A percentile compares a stretch with the other conserved stretches of the same genome.
Evolutionary conservation across 1,284 basidiomycete genomes (phyloP).

Genomic region (Cutaneotrichosporon cyanovorans): DNA sequence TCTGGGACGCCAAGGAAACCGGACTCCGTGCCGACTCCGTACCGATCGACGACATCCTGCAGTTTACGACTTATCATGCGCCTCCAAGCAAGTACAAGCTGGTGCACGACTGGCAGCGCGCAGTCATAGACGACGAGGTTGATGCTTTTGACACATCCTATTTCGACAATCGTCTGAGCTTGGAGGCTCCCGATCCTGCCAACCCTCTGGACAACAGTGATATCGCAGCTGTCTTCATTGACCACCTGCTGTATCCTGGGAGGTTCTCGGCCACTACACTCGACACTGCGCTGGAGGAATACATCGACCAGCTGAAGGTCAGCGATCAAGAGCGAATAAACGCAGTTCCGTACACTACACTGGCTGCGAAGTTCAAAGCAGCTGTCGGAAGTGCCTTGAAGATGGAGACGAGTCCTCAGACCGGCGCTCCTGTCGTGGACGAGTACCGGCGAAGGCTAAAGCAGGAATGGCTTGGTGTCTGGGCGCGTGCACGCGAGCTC

Average conservation of each 20-base stretch:
- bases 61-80: constrained; percentile 31
- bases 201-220: constrained; percentile 34
- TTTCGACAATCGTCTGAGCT: constrained; percentile 69
- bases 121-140: constrained; percentile 39
- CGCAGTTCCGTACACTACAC: constrained; percentile 51
- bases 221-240: constrained; percentile 63
- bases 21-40: constrained; percentile 22
- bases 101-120: constrained; percentile 34
- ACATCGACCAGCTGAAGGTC: constrained; percentile 56
- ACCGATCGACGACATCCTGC: constrained; percentile 32
- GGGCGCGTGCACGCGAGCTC: constrained; percentile 75
- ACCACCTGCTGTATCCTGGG: constrained; percentile 74
- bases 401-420: constrained; percentile 63
- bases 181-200: constrained; percentile 53
- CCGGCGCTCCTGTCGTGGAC: constrained; percentile 67
- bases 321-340: constrained; percentile 15
- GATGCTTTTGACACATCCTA: constrained; percentile 73
- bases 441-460: constrained; percentile 76
- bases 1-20: constrained; percentile 43
- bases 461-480: constrained; percentile 86
- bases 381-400: constrained; percentile 79
- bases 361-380: constrained; percentile 67
- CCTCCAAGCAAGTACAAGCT: constrained; percentile 14
- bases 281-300: constrained; percentile 69
- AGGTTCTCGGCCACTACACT: constrained; percentile 76